Evolutionary conservation across 2,329 filamentous ascomycete species (phyloP).

Genomic region (Aureobasidium namibiae): DNA sequence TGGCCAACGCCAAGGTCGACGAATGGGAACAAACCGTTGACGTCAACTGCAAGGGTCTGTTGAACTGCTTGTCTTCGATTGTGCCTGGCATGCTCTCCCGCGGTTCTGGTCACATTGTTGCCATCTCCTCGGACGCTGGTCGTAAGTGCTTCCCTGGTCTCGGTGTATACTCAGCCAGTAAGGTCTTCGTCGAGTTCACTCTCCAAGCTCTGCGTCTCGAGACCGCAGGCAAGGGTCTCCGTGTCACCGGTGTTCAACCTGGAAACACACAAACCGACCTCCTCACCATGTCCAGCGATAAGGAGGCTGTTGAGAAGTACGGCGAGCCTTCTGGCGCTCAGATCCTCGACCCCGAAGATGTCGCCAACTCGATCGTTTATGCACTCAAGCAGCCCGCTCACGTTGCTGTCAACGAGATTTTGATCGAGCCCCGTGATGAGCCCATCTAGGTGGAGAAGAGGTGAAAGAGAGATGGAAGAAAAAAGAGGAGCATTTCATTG

Average conservation of each 20-base stretch:
- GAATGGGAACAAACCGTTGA: conserved; percentile 79
- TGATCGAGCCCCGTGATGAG: conserved; percentile 71
- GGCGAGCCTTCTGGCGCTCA: conserved; percentile 67
- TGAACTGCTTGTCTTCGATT: conserved; percentile 62
- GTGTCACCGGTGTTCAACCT: conserved; percentile 68
- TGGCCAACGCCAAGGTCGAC: conserved; percentile 64
- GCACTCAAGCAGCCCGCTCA: conserved; percentile 66
- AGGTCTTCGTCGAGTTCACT: conserved; percentile 78
- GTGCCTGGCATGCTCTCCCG: conserved; percentile 65
- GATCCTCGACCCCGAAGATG: conserved; percentile 65
- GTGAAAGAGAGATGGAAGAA: not conserved
- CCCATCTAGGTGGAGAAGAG: conserved; percentile 46
- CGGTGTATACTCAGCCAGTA: conserved; percentile 74
- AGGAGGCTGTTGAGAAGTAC: conserved; percentile 69
- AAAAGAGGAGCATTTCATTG: not conserved
- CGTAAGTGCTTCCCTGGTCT: conserved; percentile 75
- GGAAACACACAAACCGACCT: conserved; percentile 70
- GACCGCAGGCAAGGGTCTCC: conserved; percentile 63
- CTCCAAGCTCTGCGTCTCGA: conserved; percentile 68
- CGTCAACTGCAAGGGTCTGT: conserved; percentile 76
- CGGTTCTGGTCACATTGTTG: conserved; percentile 64
- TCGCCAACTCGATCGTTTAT: conserved; percentile 65
- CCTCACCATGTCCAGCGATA: conserved; percentile 65
- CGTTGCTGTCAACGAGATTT: conserved; percentile 70
- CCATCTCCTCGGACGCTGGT: conserved; percentile 74